Percentiles rank a stretch among this genome's conserved stretches.
Evolutionary conservation across 2,329 filamentous ascomycete genomes (phyloP).

Genomic region (Phyllosticta capitalensis): DNA sequence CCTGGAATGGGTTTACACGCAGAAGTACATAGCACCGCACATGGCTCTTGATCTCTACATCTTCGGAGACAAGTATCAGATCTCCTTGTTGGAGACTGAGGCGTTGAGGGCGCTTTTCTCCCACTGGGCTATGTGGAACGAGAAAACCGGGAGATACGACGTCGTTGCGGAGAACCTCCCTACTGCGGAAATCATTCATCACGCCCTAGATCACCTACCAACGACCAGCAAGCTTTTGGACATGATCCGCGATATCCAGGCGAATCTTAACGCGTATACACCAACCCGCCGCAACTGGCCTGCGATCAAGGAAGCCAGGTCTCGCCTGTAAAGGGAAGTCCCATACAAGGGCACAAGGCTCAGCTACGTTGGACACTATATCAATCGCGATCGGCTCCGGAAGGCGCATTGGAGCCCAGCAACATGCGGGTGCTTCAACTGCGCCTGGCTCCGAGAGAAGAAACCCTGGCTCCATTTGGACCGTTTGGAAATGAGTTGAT

Average conservation of each 20-base stretch:
- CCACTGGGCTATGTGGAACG: not conserved
- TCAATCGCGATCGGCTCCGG: not conserved
- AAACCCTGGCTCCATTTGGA: too few species aligned
- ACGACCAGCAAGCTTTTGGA: not conserved
- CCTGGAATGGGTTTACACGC: not conserved
- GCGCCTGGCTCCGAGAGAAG: too few species aligned
- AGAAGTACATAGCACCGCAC: not conserved
- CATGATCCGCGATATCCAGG: not conserved
- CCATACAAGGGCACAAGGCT: not conserved
- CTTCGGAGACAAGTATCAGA: slow-evolving; percentile 1
- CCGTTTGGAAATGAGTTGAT: too few species aligned
- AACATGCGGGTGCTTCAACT: too few species aligned
- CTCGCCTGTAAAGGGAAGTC: not conserved
- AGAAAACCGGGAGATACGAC: not conserved
- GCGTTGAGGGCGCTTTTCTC: not conserved
- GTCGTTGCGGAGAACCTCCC: not conserved
- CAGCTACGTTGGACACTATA: not conserved
- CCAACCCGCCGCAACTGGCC: too few species aligned
- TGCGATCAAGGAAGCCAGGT: not conserved
- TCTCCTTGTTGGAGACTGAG: not conserved
- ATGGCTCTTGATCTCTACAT: not conserved
- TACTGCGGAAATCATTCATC: not conserved
- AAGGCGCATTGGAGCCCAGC: too few species aligned
- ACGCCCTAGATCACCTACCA: not conserved
- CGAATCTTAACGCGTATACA: too few species aligned